Evolutionary conservation across 768 basidiomycete species (phyloP).

Genomic region (Serendipita sp.): DNA sequence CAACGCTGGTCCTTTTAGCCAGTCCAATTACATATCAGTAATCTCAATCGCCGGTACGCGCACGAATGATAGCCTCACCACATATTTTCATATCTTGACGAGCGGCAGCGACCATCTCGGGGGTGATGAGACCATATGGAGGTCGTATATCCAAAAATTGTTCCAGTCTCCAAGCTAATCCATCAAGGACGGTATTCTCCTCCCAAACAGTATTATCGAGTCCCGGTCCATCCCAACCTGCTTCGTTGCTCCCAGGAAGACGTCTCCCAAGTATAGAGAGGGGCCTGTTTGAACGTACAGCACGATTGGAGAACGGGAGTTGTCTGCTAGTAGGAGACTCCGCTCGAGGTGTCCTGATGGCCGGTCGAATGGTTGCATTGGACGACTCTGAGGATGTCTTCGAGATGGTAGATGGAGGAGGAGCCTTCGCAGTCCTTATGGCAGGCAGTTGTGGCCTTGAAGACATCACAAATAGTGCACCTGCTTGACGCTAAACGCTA

Average conservation of each 20-base stretch:
- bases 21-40: background rate
- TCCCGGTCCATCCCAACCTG: background rate
- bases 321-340: background rate
- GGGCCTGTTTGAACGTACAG: background rate
- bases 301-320: background rate
- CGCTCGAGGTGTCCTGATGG: background rate
- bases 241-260: background rate
- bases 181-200: background rate
- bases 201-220: background rate
- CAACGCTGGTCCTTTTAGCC: background rate
- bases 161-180: background rate
- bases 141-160: slow-evolving; percentile 3
- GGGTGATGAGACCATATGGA: background rate
- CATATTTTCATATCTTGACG: background rate
- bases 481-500: too few species aligned
- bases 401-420: background rate
- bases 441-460: background rate
- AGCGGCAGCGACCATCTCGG: background rate
- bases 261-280: background rate
- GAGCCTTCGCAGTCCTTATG: background rate
- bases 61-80: background rate
- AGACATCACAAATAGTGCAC: background rate
- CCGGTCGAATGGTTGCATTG: background rate
- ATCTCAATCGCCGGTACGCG: too few species aligned
- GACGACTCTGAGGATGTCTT: background rate